Evolutionary conservation across 192 early-diverging fungal species (phyloP).

Genomic region (Mortierella antarctica): DNA sequence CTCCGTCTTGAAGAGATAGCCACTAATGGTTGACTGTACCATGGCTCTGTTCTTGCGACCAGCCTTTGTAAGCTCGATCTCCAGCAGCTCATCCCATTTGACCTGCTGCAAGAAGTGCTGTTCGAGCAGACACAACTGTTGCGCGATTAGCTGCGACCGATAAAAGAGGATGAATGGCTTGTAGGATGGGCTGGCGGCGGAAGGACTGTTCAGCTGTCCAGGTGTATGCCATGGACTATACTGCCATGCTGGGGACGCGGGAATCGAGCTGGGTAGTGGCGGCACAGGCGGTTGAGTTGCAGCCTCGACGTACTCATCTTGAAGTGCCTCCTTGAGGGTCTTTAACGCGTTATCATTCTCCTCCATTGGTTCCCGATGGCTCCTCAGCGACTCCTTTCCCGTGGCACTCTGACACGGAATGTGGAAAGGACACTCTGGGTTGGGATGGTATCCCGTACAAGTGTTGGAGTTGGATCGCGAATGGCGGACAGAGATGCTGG

Average conservation of each 20-base stretch:
- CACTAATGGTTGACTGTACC: conserved; percentile 28
- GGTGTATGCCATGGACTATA: neutral
- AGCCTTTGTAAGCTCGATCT: conserved; percentile 56
- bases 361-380: neutral
- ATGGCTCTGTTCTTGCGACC: conserved; percentile 12
- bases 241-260: conserved; percentile 16
- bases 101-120: conserved; percentile 59
- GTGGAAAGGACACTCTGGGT: conserved; percentile 53
- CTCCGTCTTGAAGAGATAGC: conserved; percentile 27
- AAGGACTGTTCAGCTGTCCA: neutral
- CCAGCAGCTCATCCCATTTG: conserved; percentile 66
- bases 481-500: conserved; percentile 21
- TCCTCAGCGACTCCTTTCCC: neutral
- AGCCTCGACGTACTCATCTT: neutral
- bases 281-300: neutral
- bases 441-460: conserved; percentile 39
- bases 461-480: conserved; percentile 40
- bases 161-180: conserved; percentile 58
- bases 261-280: conserved; percentile 1
- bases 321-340: conserved; percentile 8
- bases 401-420: conserved; percentile 5
- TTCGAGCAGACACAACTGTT: conserved; percentile 66
- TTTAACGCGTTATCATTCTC: neutral
- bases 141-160: conserved; percentile 65
- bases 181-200: conserved; percentile 1